Evolutionary conservation across 345 rosid species (phyloP), one percentile per base, ranked within the genome.

Genomic region (Reutealis trisperma): DNA sequence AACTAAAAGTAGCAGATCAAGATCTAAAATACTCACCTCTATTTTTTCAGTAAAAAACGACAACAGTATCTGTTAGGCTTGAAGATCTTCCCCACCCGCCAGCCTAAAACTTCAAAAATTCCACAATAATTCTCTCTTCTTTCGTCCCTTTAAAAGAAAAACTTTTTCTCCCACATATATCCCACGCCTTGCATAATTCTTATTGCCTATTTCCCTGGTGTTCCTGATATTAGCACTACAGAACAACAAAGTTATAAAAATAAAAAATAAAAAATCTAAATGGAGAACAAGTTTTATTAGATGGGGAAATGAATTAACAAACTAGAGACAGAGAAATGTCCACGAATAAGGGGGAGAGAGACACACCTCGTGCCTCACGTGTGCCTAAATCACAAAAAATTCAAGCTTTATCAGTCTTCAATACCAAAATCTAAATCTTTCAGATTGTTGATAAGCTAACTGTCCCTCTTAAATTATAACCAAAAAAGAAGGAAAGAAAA

Each of bases 31-130:
- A 70, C 54, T 63, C 37, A 64, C 70, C 41, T 16, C 5, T 13
- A 70, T n/a, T 49, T 34, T 59, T 22, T 27, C 24, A 9, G 30
- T 63, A 10, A 52, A 24, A 45, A 41, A 61, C 19, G 25, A 21
- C 11, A 68, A 54, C 58, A 42, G 11, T n/a, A 58, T 67, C 70
- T 32, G 11, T 58, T 59, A 34, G 44, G 76, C 78, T 82, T 78
- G 71, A 84, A 63, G 83, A 84, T 81, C 88, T 84, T 67, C 47
- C 37, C 78, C 0, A 24, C 63, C 77, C 64, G 18, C n/a, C 37
- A 13, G 71, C 34, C 55, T 13, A 45, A 67, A 44, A 22, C 71
- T 63, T 15, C 63, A 16, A 8, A 8, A 63, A 32, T 49, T 59
- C 14, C 51, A 41, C 47, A 60, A 18, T 37, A 18, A 16, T 32